Percentiles rank a stretch among this genome's conserved stretches.
Evolutionary conservation across 148 eudicot species (phyloP).

Genomic region (Amaranthus hypochondriacus): DNA sequence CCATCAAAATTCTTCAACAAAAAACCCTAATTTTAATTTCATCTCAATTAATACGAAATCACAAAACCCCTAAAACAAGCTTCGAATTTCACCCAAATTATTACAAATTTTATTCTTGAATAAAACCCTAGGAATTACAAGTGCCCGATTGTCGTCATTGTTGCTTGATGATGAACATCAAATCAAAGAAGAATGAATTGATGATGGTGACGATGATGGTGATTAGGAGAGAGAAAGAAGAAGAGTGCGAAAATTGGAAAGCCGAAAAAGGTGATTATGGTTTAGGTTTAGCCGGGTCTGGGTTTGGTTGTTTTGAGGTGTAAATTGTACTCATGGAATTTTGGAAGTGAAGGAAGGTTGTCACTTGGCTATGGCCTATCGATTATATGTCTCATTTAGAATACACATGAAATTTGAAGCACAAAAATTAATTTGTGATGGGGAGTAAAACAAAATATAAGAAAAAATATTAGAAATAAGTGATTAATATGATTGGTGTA

Average conservation of each 20-base stretch:
- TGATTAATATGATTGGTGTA: too few species aligned
- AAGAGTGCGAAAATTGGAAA: neutral
- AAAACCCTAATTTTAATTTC: constrained; percentile 1
- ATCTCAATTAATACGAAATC: neutral
- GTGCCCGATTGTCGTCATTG: constrained; percentile 5
- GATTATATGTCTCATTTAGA: too few species aligned
- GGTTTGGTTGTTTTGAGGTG: too few species aligned
- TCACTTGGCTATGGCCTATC: too few species aligned
- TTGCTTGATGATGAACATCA: neutral
- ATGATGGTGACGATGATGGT: neutral
- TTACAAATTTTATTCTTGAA: neutral
- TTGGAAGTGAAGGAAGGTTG: too few species aligned
- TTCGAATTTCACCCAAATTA: too few species aligned
- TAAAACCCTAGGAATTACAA: neutral
- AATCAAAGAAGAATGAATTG: neutral
- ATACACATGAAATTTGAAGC: too few species aligned
- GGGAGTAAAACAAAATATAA: too few species aligned
- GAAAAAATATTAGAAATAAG: too few species aligned
- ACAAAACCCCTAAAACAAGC: neutral
- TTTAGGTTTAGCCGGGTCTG: constrained; percentile 1
- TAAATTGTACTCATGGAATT: too few species aligned
- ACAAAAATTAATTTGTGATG: too few species aligned
- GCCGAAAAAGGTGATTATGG: neutral
- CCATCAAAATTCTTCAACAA: neutral
- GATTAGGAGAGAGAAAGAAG: neutral